phyloP scores from a whole-genome alignment of 1,284 basidiomycete genomes.

The Puccinia hordei region DNA sequence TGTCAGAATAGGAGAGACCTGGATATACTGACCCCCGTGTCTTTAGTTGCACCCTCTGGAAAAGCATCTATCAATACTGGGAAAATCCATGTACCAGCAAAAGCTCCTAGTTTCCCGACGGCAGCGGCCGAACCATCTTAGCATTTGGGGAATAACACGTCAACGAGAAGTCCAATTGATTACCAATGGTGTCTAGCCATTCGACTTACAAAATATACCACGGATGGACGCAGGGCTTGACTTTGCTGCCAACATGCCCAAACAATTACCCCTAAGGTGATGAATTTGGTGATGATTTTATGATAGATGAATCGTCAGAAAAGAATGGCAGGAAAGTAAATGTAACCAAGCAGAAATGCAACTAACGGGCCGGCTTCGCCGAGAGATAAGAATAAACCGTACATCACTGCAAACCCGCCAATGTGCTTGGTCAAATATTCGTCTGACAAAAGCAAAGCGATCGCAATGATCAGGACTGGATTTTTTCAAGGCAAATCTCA shows the following conservation, averaged over 20 bases:
- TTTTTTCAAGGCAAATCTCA: background rate
- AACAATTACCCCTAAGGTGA: constrained; percentile 41
- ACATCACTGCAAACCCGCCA: constrained; percentile 67
- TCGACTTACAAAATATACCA: constrained; percentile 69
- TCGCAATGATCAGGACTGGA: constrained; percentile 21
- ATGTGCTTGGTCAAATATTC: constrained; percentile 66
- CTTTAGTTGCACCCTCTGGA: constrained; percentile 35
- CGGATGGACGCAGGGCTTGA: constrained; percentile 77
- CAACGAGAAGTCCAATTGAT: background rate
- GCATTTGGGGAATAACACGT: background rate
- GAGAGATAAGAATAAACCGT: constrained; percentile 84
- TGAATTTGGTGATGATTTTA: no score
- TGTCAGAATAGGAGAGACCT: background rate
- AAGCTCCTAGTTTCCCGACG: constrained; percentile 84
- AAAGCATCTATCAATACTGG: constrained; percentile 44
- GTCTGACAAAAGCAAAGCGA: constrained; percentile 34
- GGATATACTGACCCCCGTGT: constrained; percentile 34
- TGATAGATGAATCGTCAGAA: background rate
- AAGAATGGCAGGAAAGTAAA: background rate
- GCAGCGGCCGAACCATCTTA: constrained; percentile 76
- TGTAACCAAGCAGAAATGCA: constrained; percentile 67
- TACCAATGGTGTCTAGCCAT: constrained; percentile 52
- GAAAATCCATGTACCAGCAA: constrained; percentile 71
- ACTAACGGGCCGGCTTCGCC: constrained; percentile 68
- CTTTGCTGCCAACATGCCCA: constrained; percentile 72